Conservation (phyloP, 2,329 filamentous ascomycete genomes). For the Cryphonectria radicalis region DNA sequence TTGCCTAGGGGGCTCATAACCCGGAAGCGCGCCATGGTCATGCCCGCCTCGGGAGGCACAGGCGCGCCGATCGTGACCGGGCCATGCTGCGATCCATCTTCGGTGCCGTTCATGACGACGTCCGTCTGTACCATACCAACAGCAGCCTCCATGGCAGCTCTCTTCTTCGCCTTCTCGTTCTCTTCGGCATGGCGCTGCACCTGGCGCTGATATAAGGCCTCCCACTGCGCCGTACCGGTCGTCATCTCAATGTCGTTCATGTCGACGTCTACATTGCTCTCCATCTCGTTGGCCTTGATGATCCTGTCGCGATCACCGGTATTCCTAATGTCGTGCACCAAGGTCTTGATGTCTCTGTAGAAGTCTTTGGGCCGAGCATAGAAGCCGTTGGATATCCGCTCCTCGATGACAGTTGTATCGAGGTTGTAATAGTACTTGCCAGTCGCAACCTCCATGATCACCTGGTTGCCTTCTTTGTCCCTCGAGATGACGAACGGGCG, state of each 20-base stretch:
- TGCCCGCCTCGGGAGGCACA: constrained; percentile 57
- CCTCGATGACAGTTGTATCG: constrained; percentile 90
- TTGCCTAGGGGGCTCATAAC: constrained; percentile 64
- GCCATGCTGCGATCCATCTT: constrained; percentile 33
- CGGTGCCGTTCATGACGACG: constrained; percentile 11
- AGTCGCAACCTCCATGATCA: constrained; percentile 74
- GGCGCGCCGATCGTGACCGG: constrained; percentile 67
- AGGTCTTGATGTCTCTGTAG: constrained; percentile 79
- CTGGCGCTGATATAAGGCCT: constrained; percentile 70
- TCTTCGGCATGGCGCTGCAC: constrained; percentile 64
- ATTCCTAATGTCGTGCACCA: constrained; percentile 83
- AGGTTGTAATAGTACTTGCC: constrained; percentile 95
- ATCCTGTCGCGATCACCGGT: constrained; percentile 82
- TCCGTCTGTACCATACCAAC: constrained; percentile 49
- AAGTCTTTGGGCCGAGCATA: constrained; percentile 93
- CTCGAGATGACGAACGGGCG: constrained; percentile 80
- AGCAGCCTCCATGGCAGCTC: constrained; percentile 62
- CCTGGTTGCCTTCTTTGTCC: constrained; percentile 78
- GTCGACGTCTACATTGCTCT: constrained; percentile 93
- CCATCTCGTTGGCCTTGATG: constrained; percentile 87
- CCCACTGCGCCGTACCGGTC: constrained; percentile 51
- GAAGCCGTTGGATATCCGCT: constrained; percentile 94
- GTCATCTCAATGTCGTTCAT: constrained; percentile 76
- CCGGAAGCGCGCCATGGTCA: constrained; percentile 58
- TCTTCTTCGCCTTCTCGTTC: constrained; percentile 66